These are phyloP conservation scores for Fusarium sororula DNA, from an alignment of 2,329 filamentous ascomycete genomes.

Conservation along the genomic window DNA sequence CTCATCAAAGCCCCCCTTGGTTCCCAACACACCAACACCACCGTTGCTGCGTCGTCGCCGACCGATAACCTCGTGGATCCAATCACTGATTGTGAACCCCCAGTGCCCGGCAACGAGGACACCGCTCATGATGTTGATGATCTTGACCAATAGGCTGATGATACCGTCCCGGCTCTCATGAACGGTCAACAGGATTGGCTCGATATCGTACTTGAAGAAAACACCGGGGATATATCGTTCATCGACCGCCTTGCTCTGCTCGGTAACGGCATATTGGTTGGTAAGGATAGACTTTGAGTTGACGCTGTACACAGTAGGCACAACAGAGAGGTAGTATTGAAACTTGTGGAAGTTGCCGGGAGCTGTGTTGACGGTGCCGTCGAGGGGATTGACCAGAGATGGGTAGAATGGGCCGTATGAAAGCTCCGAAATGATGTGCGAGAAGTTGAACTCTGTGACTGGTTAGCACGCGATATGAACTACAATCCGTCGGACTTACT, in stretches of 20 bases:
- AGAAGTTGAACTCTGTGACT: constrained; percentile 88
- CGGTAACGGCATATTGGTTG: constrained; percentile 97
- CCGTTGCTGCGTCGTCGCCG: constrained; percentile 56
- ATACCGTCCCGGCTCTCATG: constrained; percentile 82
- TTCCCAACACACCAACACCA: constrained; percentile 61
- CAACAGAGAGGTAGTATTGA: constrained; percentile 96
- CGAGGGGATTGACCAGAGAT: constrained; percentile 90
- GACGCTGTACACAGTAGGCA: constrained; percentile 90
- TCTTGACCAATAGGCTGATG: constrained; percentile 77
- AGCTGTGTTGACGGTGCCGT: constrained; percentile 86
- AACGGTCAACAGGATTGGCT: constrained; percentile 89
- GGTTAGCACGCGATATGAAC: constrained; percentile 27
- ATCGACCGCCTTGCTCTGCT: constrained; percentile 77
- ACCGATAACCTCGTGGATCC: constrained; percentile 68
- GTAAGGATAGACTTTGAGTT: constrained; percentile 77
- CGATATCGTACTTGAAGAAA: constrained; percentile 99
- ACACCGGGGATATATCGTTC: constrained; percentile 83
- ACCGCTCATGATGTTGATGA: constrained; percentile 91
- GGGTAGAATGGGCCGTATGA: constrained; percentile 98
- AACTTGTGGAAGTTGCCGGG: constrained; percentile 87
- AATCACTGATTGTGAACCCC: constrained; percentile 87
- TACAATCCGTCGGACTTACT: constrained; percentile 60
- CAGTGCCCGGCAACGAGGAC: constrained; percentile 94
- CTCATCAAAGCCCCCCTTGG: constrained; percentile 52
- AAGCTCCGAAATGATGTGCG: constrained; percentile 93